Base-by-base conservation (phyloP, 805 yeast species). In the Yarrowia divulgata region DNA sequence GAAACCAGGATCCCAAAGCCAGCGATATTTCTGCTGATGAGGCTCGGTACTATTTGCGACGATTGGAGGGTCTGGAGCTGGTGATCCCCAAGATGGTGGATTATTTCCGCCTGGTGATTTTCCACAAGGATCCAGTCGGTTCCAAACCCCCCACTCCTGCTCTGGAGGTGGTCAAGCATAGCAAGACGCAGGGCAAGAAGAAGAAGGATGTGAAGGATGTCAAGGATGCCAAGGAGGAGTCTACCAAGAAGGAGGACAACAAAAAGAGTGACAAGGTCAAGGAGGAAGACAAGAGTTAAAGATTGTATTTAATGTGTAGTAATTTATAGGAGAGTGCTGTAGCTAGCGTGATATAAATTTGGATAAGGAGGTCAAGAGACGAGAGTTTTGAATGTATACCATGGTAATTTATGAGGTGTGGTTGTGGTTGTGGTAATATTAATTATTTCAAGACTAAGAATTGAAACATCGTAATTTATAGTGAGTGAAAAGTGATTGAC, bases 1-100 rank as follows among this genome's bases (percentile, higher is more conserved):
- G 79, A 32, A 97, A 92, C 72, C 40, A 19, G 34, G 19, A 19
- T 7, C 18, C 55, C 1, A 74, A 74, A 4, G 50, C 72, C 13
- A 9, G 39, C 13, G 39, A 35, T 18, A 23, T 63, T 37, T 18
- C 57, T 7, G 57, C 57, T 1, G 46, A 63, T 2, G 68, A 63
- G n/a, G 68, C 68, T 6, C 45, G 68, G 8, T 63, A 32, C 18
- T 40, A 63, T 13, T 16, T 63, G 23, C 35, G 68, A 3, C 40
- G 50, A 5, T 43, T 63, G 32, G 66, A 60, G 18, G 66, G 66
- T 13, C 23, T 60, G 34, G 66, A 60, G n/a, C 37, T 60, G 18
- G 66, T 60, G 19, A 42, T 60, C 8, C 66, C 66, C 3, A 6
- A 9, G 7, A 16, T 45, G 39, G 45, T 34, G 40, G 52, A 60